Percentiles rank a stretch among this genome's conserved stretches.
phyloP scores from a whole-genome alignment of 2,329 filamentous ascomycete genomes.

The Dryadomyces sulphureus region DNA sequence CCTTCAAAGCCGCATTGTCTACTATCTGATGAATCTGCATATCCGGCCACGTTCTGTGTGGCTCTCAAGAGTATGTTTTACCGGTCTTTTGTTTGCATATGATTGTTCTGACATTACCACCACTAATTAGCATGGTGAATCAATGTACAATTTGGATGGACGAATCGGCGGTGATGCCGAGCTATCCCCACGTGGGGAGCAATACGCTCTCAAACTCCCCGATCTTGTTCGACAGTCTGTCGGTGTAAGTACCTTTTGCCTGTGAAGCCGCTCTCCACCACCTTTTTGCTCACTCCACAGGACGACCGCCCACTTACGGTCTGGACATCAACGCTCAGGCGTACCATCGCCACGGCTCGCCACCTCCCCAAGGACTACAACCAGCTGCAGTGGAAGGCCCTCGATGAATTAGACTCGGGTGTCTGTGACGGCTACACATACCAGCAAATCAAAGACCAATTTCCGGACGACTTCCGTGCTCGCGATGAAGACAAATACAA shows the following conservation, averaged over 20 bases:
- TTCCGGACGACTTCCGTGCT: slow-evolving; percentile 87
- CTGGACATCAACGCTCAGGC: slow-evolving; percentile 50
- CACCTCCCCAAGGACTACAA: slow-evolving; percentile 73
- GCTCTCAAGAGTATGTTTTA: slow-evolving; percentile 64
- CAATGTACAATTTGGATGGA: slow-evolving; percentile 76
- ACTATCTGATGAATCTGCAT: slow-evolving; percentile 97
- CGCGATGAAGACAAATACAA: slow-evolving; percentile 99
- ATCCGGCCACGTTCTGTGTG: slow-evolving; percentile 94
- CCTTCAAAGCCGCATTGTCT: slow-evolving; percentile 87
- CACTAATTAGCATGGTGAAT: slow-evolving; percentile 67
- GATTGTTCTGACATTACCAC: slow-evolving; percentile 1
- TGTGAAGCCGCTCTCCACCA: not conserved
- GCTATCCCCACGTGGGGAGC: slow-evolving; percentile 71
- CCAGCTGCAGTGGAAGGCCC: slow-evolving; percentile 95
- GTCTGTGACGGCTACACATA: slow-evolving; percentile 96
- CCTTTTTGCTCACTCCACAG: slow-evolving; percentile 18
- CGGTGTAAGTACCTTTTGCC: slow-evolving; percentile 42
- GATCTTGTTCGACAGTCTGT: slow-evolving; percentile 75
- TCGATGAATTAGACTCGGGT: slow-evolving; percentile 92
- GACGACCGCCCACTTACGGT: slow-evolving; percentile 46
- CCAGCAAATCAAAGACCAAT: slow-evolving; percentile 79
- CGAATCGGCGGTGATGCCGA: slow-evolving; percentile 87
- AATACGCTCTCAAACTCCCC: slow-evolving; percentile 75
- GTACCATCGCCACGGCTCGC: slow-evolving; percentile 83
- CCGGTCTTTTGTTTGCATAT: not conserved